Percentiles rank a stretch among this genome's conserved stretches.
phyloP scores from a whole-genome alignment of 805 yeast species.

The Yarrowia osloensis region DNA sequence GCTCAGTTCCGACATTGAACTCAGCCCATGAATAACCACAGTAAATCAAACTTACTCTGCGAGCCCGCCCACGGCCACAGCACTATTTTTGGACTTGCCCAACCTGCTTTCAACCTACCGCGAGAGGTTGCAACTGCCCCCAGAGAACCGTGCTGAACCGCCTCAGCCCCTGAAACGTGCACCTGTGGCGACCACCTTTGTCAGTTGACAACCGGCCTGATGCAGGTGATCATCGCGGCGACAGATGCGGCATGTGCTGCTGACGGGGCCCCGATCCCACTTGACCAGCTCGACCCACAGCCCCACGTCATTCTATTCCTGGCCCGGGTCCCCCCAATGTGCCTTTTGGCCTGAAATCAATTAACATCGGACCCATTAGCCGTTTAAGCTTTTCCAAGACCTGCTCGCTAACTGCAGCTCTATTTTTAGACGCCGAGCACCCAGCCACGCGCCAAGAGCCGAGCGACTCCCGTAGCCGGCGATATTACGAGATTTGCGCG shows the following conservation, averaged over 20 bases:
- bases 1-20: too few species aligned
- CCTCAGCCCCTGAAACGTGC: background rate
- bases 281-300: background rate
- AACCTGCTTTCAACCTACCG: background rate
- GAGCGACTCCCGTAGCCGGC: background rate
- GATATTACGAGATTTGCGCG: background rate
- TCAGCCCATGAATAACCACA: too few species aligned
- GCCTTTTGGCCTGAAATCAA: background rate
- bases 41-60: too few species aligned
- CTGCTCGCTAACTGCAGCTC: conserved; percentile 21
- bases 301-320: conserved; percentile 5
- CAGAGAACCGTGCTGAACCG: too few species aligned
- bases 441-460: conserved; percentile 5
- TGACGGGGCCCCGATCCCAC: background rate
- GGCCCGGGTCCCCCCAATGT: background rate
- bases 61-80: too few species aligned
- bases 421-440: background rate
- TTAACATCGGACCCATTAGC: background rate
- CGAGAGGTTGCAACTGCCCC: background rate
- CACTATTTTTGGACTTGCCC: background rate
- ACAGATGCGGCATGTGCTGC: conserved; percentile 9
- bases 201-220: background rate
- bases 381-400: background rate
- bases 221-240: conserved; percentile 12
- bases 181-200: background rate